Evolutionary conservation across 179 eudicot genomes (phyloP).

Genomic region (Vitellaria paradoxa): DNA sequence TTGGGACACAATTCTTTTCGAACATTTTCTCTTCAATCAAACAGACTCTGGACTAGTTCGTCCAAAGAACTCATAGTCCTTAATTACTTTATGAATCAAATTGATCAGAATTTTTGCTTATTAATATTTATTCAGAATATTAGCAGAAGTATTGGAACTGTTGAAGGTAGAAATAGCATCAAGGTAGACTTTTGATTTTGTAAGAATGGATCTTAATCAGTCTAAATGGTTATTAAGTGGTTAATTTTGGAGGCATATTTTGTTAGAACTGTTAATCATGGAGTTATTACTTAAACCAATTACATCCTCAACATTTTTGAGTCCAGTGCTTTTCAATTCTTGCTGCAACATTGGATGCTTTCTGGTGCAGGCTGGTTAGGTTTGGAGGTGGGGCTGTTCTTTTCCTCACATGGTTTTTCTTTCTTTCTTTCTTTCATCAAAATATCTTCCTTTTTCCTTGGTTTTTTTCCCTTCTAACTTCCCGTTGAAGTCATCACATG

Average conservation of each 20-base stretch:
- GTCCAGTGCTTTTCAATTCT: slow-evolving; percentile 5
- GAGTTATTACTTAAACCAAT: too few species aligned
- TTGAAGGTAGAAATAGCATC: background rate
- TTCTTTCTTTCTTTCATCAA: too few species aligned
- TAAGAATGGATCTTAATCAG: background rate
- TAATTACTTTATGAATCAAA: background rate
- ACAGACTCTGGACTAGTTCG: background rate
- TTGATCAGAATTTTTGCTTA: background rate
- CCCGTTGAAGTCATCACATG: slow-evolving; percentile 39
- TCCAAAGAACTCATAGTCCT: background rate
- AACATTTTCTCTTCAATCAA: background rate
- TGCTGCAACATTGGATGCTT: slow-evolving; percentile 28
- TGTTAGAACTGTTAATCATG: background rate
- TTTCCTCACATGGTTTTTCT: slow-evolving; percentile 24
- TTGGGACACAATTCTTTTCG: background rate
- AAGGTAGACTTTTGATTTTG: background rate
- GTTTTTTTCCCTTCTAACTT: slow-evolving; percentile 23
- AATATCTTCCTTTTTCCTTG: slow-evolving; percentile 11
- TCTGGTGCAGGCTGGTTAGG: slow-evolving; percentile 2
- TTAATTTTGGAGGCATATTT: background rate
- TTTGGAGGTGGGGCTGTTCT: slow-evolving; percentile 14
- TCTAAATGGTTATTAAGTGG: slow-evolving; percentile 1
- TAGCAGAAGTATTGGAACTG: background rate
- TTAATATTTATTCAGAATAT: background rate
- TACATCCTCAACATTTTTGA: too few species aligned